These are phyloP conservation scores for Paracoccidioides lutzii DNA, from an alignment of 2,329 filamentous ascomycete genomes.

Conservation along the genomic window DNA sequence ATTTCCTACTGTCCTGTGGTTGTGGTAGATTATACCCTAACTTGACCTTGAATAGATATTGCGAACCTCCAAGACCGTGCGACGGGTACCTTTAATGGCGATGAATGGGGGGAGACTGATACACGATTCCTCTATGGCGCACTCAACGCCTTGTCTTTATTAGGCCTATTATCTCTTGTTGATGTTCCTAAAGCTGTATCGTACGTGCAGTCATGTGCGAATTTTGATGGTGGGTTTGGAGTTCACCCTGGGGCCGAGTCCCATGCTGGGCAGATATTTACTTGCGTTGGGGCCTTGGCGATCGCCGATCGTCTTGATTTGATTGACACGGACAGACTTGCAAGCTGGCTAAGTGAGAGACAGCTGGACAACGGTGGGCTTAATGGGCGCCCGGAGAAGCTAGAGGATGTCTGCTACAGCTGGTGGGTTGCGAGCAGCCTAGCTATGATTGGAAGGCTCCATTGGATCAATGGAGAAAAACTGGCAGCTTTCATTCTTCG, in stretches of 20 bases:
- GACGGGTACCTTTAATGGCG: slow-evolving; percentile 80
- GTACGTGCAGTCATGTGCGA: slow-evolving; percentile 70
- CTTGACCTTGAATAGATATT: slow-evolving; percentile 45
- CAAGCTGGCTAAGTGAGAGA: slow-evolving; percentile 82
- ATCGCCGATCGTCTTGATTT: slow-evolving; percentile 74
- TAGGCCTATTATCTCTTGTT: slow-evolving; percentile 59
- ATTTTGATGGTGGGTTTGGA: slow-evolving; percentile 91
- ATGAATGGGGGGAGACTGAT: slow-evolving; percentile 93
- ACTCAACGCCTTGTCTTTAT: slow-evolving; percentile 75
- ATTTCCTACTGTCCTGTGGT: not conserved
- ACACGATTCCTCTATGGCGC: slow-evolving; percentile 89
- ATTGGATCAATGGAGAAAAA: slow-evolving; percentile 84
- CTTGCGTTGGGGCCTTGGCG: slow-evolving; percentile 73
- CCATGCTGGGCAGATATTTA: slow-evolving; percentile 91
- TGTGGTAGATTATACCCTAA: not conserved
- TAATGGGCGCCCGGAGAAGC: slow-evolving; percentile 89
- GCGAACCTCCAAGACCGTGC: slow-evolving; percentile 65
- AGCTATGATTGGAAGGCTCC: slow-evolving; percentile 70
- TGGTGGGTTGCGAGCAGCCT: slow-evolving; percentile 97
- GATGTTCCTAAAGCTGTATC: slow-evolving; percentile 68
- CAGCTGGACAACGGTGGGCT: slow-evolving; percentile 78
- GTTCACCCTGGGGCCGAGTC: slow-evolving; percentile 82
- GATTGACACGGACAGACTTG: slow-evolving; percentile 69
- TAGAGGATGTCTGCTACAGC: slow-evolving; percentile 94
- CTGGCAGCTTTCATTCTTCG: slow-evolving; percentile 69